Evolutionary conservation across 2,329 filamentous ascomycete genomes (phyloP).

Genomic region (Anisogramma anomala): DNA sequence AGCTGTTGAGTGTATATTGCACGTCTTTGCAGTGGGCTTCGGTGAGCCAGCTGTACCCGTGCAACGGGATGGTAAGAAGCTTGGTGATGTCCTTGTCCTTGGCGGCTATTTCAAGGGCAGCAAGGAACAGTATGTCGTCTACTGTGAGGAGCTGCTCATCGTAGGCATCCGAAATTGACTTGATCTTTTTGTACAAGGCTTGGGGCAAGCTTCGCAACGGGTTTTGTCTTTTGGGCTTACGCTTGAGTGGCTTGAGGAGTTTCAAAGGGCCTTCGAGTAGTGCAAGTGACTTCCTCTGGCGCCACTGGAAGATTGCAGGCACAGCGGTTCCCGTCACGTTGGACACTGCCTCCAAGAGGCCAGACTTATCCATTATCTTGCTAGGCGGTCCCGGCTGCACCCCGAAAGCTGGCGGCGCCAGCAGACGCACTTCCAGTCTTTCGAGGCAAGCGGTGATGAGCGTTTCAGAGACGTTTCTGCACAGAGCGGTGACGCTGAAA

Average conservation of each 20-base stretch:
- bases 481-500: conserved; percentile 9
- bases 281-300: conserved; percentile 2
- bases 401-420: conserved; percentile 3
- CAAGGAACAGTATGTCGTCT: conserved; percentile 7
- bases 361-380: conserved; percentile 1
- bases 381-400: neutral
- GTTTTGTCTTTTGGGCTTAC: neutral
- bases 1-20: conserved; percentile 6
- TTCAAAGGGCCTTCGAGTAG: conserved; percentile 1
- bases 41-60: conserved; percentile 9
- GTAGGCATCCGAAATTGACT: neutral
- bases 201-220: conserved; percentile 5
- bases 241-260: conserved; percentile 2
- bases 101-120: conserved; percentile 6
- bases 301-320: conserved; percentile 11
- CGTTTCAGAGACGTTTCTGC: conserved; percentile 11
- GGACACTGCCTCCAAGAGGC: conserved; percentile 8
- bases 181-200: conserved; percentile 1
- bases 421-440: neutral
- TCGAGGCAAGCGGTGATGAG: conserved; percentile 9
- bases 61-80: conserved; percentile 7
- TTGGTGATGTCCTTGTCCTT: conserved; percentile 14
- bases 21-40: conserved; percentile 9
- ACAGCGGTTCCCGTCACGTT: conserved; percentile 10
- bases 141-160: neutral